Conservation (phyloP, 805 yeast species). For the Schizosaccharomyces lindneri region DNA sequence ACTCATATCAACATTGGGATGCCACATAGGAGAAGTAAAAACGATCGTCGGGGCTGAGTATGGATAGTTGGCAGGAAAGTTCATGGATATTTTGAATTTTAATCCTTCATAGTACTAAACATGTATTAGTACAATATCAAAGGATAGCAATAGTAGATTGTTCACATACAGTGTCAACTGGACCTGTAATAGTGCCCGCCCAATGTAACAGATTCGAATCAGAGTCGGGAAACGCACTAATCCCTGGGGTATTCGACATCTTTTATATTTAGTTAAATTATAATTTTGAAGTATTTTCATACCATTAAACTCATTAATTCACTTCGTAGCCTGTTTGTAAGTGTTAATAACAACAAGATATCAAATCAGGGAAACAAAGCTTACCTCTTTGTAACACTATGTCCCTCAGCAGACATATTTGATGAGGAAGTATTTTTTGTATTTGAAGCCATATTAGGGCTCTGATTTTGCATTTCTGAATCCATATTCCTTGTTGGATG, state of each 20-base stretch:
- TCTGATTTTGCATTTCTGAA: constrained; percentile 1
- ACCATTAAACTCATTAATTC: constrained; percentile 1
- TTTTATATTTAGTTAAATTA: constrained; percentile 1
- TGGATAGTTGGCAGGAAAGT: constrained; percentile 33
- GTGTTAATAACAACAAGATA: too few relatives aligned
- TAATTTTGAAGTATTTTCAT: not conserved
- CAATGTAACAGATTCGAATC: constrained; percentile 29
- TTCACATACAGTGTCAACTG: constrained; percentile 20
- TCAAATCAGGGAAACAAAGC: not conserved
- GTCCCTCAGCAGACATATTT: not conserved
- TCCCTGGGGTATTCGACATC: constrained; percentile 25
- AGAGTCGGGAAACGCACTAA: constrained; percentile 29
- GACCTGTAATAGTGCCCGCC: constrained; percentile 37
- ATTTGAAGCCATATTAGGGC: not conserved
- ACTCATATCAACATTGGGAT: constrained; percentile 37
- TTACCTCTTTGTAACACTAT: not conserved
- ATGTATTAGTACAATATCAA: too few relatives aligned
- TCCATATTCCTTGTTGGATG: not conserved
- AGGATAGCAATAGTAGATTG: too few relatives aligned
- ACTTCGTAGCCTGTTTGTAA: not conserved
- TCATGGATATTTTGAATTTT: constrained; percentile 24
- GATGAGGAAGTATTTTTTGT: not conserved
- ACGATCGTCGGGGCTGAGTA: constrained; percentile 30
- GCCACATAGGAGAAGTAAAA: constrained; percentile 37
- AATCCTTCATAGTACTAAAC: constrained; percentile 24